These are phyloP conservation scores for Micractinium conductrix DNA, from an alignment of 139 green algal genomes.

Conservation along the genomic window DNA sequence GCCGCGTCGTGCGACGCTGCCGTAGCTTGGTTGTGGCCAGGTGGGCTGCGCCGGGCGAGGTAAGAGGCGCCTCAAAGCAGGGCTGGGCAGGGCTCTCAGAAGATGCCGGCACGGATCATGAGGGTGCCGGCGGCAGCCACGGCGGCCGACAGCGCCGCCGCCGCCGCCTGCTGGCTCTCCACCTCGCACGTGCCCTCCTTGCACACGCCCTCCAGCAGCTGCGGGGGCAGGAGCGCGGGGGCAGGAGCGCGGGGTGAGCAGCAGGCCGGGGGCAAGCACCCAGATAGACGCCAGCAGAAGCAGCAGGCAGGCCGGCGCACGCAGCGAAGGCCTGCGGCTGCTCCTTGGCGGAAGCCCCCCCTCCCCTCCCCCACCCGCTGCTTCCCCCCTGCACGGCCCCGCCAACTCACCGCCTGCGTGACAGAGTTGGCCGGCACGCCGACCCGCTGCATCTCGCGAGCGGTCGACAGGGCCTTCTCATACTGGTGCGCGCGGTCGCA, in stretches of 20 bases:
- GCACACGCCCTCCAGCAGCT: conserved; percentile 72
- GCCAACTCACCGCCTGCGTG: conserved; percentile 39
- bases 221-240: background rate
- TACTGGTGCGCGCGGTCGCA: conserved; percentile 75
- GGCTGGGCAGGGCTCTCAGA: conserved; percentile 46
- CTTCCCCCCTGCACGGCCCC: too few species aligned
- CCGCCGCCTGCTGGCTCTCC: conserved; percentile 77
- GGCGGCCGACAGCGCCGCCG: conserved; percentile 77
- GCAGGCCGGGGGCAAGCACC: background rate
- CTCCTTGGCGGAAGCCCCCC: too few species aligned
- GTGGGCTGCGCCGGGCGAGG: too few species aligned
- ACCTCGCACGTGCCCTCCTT: conserved; percentile 67
- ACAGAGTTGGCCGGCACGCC: conserved; percentile 38
- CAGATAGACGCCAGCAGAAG: background rate
- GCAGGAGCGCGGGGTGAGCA: conserved; percentile 50
- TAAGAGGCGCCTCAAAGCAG: background rate
- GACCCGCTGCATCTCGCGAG: conserved; percentile 41
- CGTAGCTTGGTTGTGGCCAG: background rate
- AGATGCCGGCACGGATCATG: conserved; percentile 80
- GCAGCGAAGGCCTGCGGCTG: too few species aligned
- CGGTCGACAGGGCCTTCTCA: conserved; percentile 63
- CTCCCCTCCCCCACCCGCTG: background rate
- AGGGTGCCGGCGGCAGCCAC: conserved; percentile 81
- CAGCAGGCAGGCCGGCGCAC: too few species aligned
- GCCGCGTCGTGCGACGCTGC: too few species aligned